phyloP scores from a whole-genome alignment of 2,329 filamentous ascomycete species.

The Ciborinia camelliae region DNA sequence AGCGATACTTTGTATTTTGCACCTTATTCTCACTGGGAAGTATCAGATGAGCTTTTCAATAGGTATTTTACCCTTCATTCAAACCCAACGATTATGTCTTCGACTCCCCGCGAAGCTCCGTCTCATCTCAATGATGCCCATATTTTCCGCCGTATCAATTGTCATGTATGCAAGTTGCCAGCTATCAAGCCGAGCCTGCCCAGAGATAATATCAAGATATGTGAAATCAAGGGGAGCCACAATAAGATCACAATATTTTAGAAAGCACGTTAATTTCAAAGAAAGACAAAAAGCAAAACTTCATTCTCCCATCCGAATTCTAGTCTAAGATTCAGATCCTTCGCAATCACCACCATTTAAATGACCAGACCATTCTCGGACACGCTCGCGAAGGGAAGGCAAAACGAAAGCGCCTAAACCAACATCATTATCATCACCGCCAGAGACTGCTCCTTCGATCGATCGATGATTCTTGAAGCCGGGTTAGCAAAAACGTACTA shows the following conservation, averaged over 20 bases:
- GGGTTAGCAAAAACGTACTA: neutral
- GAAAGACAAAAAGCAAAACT: neutral
- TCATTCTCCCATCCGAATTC: neutral
- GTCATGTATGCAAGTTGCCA: neutral
- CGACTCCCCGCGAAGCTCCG: neutral
- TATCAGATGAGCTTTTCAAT: neutral
- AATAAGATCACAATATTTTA: neutral
- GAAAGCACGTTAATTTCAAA: neutral
- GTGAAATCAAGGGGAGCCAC: neutral
- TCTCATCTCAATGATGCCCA: neutral
- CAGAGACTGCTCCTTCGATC: neutral
- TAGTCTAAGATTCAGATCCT: neutral
- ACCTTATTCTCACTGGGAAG: neutral
- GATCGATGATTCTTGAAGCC: neutral
- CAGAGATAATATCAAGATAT: too few relatives aligned
- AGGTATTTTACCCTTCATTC: neutral
- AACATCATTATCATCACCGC: neutral
- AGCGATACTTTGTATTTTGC: too few relatives aligned
- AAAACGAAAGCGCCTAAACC: neutral
- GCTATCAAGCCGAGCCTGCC: too few relatives aligned
- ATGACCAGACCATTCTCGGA: neutral
- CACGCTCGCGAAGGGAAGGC: neutral
- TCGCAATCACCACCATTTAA: neutral
- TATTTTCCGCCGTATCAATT: neutral
- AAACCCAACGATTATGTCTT: neutral